A percentile compares a stretch with the other conserved stretches of the same genome.
Evolutionary conservation across 176 grass and related monocot genomes (phyloP).

Genomic region (Typha latifolia): DNA sequence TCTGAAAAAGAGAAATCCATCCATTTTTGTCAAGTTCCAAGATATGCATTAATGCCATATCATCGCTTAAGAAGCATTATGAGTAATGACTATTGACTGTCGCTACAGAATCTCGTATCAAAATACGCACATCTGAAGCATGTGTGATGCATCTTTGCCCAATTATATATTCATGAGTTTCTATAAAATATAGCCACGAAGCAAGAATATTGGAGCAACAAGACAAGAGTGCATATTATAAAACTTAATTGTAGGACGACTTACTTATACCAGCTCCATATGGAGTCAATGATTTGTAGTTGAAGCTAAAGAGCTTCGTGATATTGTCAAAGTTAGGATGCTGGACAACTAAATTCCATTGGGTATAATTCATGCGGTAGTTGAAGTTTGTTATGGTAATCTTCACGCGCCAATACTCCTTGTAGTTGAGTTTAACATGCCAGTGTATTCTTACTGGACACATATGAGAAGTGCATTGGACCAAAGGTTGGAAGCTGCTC

Average conservation of each 20-base stretch:
- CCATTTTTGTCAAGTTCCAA: no score
- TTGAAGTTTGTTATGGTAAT: slow-evolving; percentile 85
- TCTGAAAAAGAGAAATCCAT: slow-evolving; percentile 32
- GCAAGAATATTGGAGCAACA: background rate
- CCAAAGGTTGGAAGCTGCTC: slow-evolving; percentile 46
- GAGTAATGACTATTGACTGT: no score
- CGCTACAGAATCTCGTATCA: no score
- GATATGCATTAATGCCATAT: no score
- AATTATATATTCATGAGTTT: background rate
- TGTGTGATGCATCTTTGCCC: no score
- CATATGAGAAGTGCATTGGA: slow-evolving; percentile 91
- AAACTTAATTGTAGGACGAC: slow-evolving; percentile 6
- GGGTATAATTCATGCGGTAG: slow-evolving; percentile 86
- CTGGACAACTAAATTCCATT: slow-evolving; percentile 76
- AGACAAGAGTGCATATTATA: background rate
- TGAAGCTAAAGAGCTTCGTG: slow-evolving; percentile 66
- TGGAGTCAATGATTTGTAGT: slow-evolving; percentile 82
- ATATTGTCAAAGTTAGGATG: slow-evolving; percentile 90
- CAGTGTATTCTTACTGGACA: slow-evolving; percentile 85
- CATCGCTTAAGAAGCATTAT: no score
- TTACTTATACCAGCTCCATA: slow-evolving; percentile 79
- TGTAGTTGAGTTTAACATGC: slow-evolving; percentile 94
- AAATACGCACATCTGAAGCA: no score
- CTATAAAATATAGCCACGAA: background rate
- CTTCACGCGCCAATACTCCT: slow-evolving; percentile 91